Base-by-base conservation (phyloP, 1,284 basidiomycete species). In the Sporisorium iseilematis-ciliati region DNA sequence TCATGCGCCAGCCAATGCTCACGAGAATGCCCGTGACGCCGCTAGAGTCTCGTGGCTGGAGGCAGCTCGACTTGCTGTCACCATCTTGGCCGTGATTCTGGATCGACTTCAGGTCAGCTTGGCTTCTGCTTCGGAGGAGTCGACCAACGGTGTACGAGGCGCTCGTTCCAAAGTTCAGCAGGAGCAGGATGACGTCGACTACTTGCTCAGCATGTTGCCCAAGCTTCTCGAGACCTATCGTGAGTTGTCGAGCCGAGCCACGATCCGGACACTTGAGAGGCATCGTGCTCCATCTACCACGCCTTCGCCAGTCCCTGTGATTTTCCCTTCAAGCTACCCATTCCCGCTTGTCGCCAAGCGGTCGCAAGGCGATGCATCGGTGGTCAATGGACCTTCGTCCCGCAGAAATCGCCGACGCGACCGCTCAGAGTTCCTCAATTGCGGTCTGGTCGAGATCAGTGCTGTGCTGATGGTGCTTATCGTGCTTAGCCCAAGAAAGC, bases 151-250 rank as follows among this genome's bases (percentile, higher is more conserved):
- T 18, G 51, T 35, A 1, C 56, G 56, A 31, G 66, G 48, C 20
- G 35, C 48, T 11, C 56, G 53, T 18, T 31, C 29, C 11, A 53
- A 73, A 33, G 20, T 75, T 3, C 68, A 75, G 21, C 91, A 93
- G 80, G 96, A 98, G 83, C 92, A 96, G 83, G 94, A 97, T 80
- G 97, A 97, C 81, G 90, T 98, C 40, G 96, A 98, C 80, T 92
- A 91, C 82, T 87, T 97, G 52, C 86, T 98, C 25, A 91, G 92
- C n/a, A 87, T 97, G 56, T 86, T 98, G 40, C 95, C 96, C 0
- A 91, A 91, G 73, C 86, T 97, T 18, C 87, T 96, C 35, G 93
- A 95, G 55, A 93, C 95, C 1, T 97, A 96, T 82, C 88, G 89
- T 40, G 95, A 97, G 84, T 89, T 94, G 43, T 90, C 91, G 77